Percentiles rank a stretch among this genome's conserved stretches.
Evolutionary conservation across 1,139 yeast genomes (phyloP).

Genomic region (Spencermartinsiella ligniputridi): DNA sequence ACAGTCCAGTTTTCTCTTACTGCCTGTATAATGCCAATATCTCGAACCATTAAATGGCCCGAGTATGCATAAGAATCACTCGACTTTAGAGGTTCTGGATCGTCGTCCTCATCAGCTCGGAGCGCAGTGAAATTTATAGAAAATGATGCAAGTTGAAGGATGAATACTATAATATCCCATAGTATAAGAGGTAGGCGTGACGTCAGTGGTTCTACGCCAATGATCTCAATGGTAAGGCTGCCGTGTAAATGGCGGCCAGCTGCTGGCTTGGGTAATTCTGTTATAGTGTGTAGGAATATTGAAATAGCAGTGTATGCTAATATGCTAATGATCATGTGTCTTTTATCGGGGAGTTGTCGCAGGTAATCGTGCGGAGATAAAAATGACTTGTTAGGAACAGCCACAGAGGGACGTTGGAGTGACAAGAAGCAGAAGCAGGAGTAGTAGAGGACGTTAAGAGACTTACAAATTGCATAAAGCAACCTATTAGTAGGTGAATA

Average conservation of each 20-base stretch:
- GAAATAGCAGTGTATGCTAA: constrained; percentile 20
- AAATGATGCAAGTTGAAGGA: constrained; percentile 24
- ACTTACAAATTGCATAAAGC: constrained; percentile 21
- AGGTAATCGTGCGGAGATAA: constrained; percentile 22
- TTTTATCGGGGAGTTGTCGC: constrained; percentile 18
- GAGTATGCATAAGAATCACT: constrained; percentile 16
- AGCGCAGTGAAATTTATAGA: constrained; percentile 21
- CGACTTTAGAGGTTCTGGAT: neutral
- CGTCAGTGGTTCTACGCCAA: constrained; percentile 27
- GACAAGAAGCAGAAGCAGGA: too few relatives aligned
- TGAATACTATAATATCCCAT: constrained; percentile 23
- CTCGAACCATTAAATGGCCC: constrained; percentile 23
- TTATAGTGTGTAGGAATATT: constrained; percentile 16
- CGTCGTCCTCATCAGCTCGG: constrained; percentile 2
- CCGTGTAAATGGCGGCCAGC: constrained; percentile 31
- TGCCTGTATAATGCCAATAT: constrained; percentile 11
- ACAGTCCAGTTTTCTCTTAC: constrained; percentile 12
- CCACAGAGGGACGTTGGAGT: neutral
- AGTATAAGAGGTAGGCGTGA: constrained; percentile 21
- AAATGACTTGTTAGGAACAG: constrained; percentile 13
- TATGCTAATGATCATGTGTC: constrained; percentile 21
- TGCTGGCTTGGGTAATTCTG: constrained; percentile 16
- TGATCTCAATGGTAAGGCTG: constrained; percentile 34
- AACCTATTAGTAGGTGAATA: constrained; percentile 23
- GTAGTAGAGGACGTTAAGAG: too few relatives aligned